Evolutionary conservation across 2,329 filamentous ascomycete species (phyloP), one percentile per base, ranked within the genome.

Genomic region (Aureobasidium lini): DNA sequence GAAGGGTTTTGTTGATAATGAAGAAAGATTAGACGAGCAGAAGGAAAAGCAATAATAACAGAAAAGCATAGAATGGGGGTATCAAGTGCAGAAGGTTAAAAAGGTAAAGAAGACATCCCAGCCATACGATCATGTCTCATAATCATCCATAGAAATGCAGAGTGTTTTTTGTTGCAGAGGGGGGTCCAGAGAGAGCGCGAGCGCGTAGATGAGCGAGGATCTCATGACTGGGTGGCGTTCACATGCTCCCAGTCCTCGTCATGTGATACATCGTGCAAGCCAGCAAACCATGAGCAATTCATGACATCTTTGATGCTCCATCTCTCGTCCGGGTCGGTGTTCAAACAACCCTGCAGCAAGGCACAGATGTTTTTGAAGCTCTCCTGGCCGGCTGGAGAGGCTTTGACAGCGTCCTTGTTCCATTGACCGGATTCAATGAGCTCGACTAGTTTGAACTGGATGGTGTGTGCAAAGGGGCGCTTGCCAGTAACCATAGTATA

Each of bases 361-460:
- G 82, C 80, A 46, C 84, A 71, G 9, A 78, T 79, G 29, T 80
- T 77, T 32, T 76, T 71, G 9, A 65, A 66, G 60, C 71, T 70
- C 13, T 73, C 68, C 11, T 70, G 72, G 4, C 64, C 67, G 0
- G 74, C 73, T n/a, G 70, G 69, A 13, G 74, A 73, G 4, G 73
- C 72, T 29, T 79, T 70, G 28, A 86, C 72, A 11, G 76, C 72
- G 13, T 78, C 70, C 10, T 74, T 71, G 60, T 85, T 76, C 82
- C 84, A 88, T 16, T 80, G 78, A 6, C 84, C 84, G 15, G 75
- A 76, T 32, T 81, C 69, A 60, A 88, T 87, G 64, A 83, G 81
- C 62, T 79, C 77, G 59, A 80, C 79, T 4, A 85, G 77, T 60
- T 81, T 81, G 48, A 82, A 79, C 47, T 81, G 75, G 63, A 87